Evolutionary conservation across 1,284 basidiomycete species (phyloP).

Genomic region (Ustilago shanxiensis): DNA sequence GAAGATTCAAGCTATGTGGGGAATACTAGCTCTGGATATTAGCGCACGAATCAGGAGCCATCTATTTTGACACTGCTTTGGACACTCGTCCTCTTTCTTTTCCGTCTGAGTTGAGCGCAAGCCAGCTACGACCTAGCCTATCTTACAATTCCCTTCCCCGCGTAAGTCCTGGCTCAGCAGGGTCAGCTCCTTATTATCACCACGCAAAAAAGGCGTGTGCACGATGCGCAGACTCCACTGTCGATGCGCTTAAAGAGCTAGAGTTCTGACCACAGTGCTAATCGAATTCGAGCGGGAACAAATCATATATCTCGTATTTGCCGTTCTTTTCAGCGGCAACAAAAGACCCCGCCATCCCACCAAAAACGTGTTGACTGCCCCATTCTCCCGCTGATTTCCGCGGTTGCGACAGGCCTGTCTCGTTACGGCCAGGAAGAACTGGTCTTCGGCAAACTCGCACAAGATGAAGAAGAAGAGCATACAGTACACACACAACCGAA

Average conservation of each 20-base stretch:
- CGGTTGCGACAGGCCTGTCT: constrained; percentile 2
- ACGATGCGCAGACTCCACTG: not conserved
- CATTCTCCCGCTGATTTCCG: constrained; percentile 10
- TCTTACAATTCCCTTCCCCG: not conserved
- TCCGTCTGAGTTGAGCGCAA: too few relatives aligned
- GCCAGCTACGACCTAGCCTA: too few relatives aligned
- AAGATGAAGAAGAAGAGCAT: not conserved
- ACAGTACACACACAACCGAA: not conserved
- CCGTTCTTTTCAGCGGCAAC: constrained; percentile 8
- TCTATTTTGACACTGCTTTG: not conserved
- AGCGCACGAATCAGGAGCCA: not conserved
- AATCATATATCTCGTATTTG: not conserved
- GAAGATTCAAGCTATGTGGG: too few relatives aligned
- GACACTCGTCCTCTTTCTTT: too few relatives aligned
- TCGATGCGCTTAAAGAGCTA: not conserved
- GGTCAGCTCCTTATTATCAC: not conserved
- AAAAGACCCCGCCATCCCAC: not conserved
- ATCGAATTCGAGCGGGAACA: constrained; percentile 6
- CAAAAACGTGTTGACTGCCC: not conserved
- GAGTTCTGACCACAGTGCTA: not conserved
- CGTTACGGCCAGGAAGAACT: not conserved
- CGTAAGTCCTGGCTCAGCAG: not conserved
- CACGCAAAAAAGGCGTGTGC: not conserved
- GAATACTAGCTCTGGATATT: not conserved
- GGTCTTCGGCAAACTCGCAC: constrained; percentile 1